Evolutionary conservation across 2,329 filamentous ascomycete genomes (phyloP).

Genomic region (Cladosporium sp.): DNA sequence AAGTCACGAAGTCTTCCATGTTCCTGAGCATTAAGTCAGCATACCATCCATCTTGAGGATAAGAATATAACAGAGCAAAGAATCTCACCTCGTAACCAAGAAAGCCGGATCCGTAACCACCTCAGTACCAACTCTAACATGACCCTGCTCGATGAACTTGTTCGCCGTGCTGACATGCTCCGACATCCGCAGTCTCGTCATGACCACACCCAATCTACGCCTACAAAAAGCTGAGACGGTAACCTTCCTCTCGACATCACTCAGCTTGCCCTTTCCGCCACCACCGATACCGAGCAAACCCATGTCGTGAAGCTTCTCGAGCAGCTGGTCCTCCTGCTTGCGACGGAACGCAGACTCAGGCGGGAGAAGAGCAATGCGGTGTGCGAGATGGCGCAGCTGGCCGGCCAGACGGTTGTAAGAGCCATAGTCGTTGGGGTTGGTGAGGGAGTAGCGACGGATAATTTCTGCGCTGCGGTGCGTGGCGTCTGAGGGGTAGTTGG

Average conservation of each 20-base stretch:
- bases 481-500: constrained; percentile 75
- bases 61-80: not conserved
- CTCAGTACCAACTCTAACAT: constrained; percentile 86
- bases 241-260: constrained; percentile 73
- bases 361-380: constrained; percentile 74
- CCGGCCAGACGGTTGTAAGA: constrained; percentile 44
- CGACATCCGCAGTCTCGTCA: constrained; percentile 87
- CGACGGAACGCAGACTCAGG: constrained; percentile 73
- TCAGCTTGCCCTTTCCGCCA: constrained; percentile 55
- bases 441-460: constrained; percentile 81
- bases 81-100: constrained; percentile 61
- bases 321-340: constrained; percentile 79
- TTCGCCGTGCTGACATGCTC: constrained; percentile 76
- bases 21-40: constrained; percentile 44
- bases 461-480: constrained; percentile 78
- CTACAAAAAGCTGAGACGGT: constrained; percentile 87
- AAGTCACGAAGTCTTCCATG: constrained; percentile 95
- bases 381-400: constrained; percentile 82
- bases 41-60: not conserved
- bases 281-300: constrained; percentile 73
- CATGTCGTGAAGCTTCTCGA: constrained; percentile 92
- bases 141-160: constrained; percentile 88
- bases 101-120: constrained; percentile 87
- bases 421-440: constrained; percentile 80
- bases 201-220: constrained; percentile 77